Percentiles rank a stretch among this genome's conserved stretches.
phyloP scores from a whole-genome alignment of 257 asterid species.

The Solanum arcanum region DNA sequence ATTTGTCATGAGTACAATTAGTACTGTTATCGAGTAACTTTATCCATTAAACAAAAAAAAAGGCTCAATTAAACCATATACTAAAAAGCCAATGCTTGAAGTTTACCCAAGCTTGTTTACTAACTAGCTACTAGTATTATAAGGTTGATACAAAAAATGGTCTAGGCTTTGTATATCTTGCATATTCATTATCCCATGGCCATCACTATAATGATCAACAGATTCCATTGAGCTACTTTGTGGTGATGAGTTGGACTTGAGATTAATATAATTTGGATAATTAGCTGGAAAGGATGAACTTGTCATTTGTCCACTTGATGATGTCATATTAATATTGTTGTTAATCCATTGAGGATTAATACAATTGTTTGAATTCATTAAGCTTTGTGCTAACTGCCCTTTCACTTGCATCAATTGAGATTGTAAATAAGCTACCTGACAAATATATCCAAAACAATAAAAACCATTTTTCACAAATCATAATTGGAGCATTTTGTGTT shows the following conservation, averaged over 20 bases:
- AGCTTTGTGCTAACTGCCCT: constrained; percentile 49
- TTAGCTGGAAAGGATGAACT: not conserved
- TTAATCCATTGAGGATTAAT: not conserved
- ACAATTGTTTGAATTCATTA: constrained; percentile 15
- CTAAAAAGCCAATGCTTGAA: not conserved
- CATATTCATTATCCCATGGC: not conserved
- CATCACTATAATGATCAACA: not conserved
- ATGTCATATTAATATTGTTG: not conserved
- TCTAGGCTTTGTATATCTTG: not conserved
- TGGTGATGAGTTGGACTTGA: constrained; percentile 19
- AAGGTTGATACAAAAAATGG: not conserved
- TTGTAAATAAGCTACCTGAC: constrained; percentile 67
- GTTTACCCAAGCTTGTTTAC: not conserved
- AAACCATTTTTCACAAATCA: not conserved
- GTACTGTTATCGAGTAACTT: not conserved
- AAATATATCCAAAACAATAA: not conserved
- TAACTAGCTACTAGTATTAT: not conserved
- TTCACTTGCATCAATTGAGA: constrained; percentile 72
- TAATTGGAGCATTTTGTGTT: not conserved
- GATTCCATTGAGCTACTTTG: not conserved
- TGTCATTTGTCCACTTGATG: not conserved
- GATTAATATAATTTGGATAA: constrained; percentile 3
- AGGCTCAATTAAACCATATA: not conserved
- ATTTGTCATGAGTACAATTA: not conserved
- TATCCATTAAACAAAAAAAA: not conserved